Conservation (phyloP, 108 stramenopile species). For the Pseudonitzschia multistriata region DNA sequence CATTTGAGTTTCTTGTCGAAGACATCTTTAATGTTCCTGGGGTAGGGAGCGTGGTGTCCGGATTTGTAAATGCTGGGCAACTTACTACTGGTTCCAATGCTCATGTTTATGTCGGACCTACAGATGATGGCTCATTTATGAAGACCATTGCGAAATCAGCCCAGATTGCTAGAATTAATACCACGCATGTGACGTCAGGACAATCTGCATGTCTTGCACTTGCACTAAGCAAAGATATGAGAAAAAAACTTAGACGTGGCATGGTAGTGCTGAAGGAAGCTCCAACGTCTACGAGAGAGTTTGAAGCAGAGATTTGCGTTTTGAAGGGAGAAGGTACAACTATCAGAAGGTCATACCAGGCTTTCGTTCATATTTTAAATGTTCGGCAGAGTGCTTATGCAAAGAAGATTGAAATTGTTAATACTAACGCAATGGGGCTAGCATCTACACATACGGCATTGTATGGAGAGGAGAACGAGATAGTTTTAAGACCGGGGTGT, state of each 20-base stretch:
- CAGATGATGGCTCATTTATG: conserved; percentile 78
- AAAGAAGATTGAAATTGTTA: conserved; percentile 74
- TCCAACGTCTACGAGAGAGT: conserved; percentile 73
- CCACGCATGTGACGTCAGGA: conserved; percentile 71
- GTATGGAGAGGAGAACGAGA: conserved; percentile 53
- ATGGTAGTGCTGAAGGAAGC: conserved; percentile 78
- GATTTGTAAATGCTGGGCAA: conserved; percentile 86
- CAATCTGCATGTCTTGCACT: conserved; percentile 83
- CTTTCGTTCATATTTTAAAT: conserved; percentile 84
- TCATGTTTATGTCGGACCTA: conserved; percentile 84
- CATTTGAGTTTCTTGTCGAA: conserved; percentile 83
- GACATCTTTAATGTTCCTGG: conserved; percentile 88
- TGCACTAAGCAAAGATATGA: conserved; percentile 69
- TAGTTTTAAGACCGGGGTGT: conserved; percentile 75
- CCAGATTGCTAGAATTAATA: conserved; percentile 81
- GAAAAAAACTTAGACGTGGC: conserved; percentile 77
- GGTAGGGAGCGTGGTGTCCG: conserved; percentile 73
- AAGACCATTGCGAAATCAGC: conserved; percentile 85
- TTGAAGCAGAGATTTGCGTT: conserved; percentile 90
- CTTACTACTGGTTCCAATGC: conserved; percentile 60
- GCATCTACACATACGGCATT: conserved; percentile 55
- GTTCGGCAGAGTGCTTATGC: conserved; percentile 85
- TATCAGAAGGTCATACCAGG: conserved; percentile 77
- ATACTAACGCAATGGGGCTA: conserved; percentile 54
- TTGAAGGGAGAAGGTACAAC: conserved; percentile 85